Evolutionary conservation across 176 grass and related monocot species (phyloP).

Genomic region (Oryza coarctata): DNA sequence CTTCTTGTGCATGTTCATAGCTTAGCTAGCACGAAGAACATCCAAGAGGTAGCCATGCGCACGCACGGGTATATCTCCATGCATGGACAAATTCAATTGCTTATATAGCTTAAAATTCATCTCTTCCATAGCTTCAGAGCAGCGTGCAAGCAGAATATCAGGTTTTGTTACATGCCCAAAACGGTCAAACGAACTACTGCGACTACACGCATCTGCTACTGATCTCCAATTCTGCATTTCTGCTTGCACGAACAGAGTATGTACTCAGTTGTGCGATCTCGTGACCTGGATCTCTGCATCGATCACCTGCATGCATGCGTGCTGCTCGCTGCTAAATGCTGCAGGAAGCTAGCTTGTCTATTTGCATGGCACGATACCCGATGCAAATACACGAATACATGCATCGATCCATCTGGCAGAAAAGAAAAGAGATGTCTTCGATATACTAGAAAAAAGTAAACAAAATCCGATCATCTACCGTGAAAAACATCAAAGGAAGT

Average conservation of each 20-base stretch:
- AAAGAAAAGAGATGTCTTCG: not conserved
- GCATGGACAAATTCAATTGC: no score
- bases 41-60: no score
- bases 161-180: not conserved
- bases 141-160: not conserved
- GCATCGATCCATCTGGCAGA: not conserved
- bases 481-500: not conserved
- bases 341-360: not conserved
- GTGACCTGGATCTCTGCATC: constrained; percentile 17
- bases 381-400: not conserved
- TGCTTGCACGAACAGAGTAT: not conserved
- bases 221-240: no score
- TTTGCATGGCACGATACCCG: not conserved
- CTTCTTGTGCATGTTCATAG: no score
- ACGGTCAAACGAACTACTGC: not conserved
- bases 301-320: not conserved
- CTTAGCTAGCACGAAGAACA: no score
- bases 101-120: no score
- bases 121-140: no score
- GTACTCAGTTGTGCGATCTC: not conserved
- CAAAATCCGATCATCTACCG: not conserved
- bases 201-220: no score
- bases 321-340: not conserved
- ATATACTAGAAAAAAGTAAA: not conserved
- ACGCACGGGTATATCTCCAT: no score